Percentiles rank a stretch among this genome's conserved stretches.
phyloP scores from a whole-genome alignment of 2,329 filamentous ascomycete genomes.

The Arthrobotrys megalospora region DNA sequence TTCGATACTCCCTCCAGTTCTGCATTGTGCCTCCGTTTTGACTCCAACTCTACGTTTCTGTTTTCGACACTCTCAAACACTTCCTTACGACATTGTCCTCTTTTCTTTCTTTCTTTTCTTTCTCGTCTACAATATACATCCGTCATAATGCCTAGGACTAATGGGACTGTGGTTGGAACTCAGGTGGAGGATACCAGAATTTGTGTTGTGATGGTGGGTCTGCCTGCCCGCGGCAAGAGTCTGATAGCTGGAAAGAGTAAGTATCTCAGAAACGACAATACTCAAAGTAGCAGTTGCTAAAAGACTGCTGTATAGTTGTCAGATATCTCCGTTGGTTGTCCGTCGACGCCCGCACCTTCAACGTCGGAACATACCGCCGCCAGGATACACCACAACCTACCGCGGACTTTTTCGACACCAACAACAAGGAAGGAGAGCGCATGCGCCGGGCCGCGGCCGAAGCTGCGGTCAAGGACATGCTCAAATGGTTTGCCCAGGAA shows the following conservation, averaged over 20 bases:
- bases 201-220: slow-evolving; percentile 97
- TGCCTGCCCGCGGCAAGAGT: slow-evolving; percentile 96
- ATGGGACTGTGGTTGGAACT: slow-evolving; percentile 58
- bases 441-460: slow-evolving; percentile 89
- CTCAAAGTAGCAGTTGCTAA: slow-evolving; percentile 5
- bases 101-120: slow-evolving; percentile 13
- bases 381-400: slow-evolving; percentile 89
- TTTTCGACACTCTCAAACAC: slow-evolving; percentile 1
- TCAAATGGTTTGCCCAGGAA: slow-evolving; percentile 85
- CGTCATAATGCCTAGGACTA: slow-evolving; percentile 59
- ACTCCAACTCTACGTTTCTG: slow-evolving; percentile 11
- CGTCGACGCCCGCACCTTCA: slow-evolving; percentile 93
- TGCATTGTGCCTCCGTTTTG: slow-evolving; percentile 16
- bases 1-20: slow-evolving; percentile 18
- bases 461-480: slow-evolving; percentile 92
- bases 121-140: slow-evolving; percentile 19
- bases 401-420: slow-evolving; percentile 94
- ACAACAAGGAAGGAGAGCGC: slow-evolving; percentile 90
- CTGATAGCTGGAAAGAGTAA: slow-evolving; percentile 96
- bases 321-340: slow-evolving; percentile 98
- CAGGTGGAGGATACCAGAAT: slow-evolving; percentile 61
- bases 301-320: slow-evolving; percentile 74
- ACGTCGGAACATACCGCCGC: slow-evolving; percentile 95
- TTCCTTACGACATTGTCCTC: slow-evolving; percentile 2
- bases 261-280: slow-evolving; percentile 63